Evolutionary conservation across 2,329 filamentous ascomycete genomes (phyloP).

Genomic region (Diaporthe sp.): DNA sequence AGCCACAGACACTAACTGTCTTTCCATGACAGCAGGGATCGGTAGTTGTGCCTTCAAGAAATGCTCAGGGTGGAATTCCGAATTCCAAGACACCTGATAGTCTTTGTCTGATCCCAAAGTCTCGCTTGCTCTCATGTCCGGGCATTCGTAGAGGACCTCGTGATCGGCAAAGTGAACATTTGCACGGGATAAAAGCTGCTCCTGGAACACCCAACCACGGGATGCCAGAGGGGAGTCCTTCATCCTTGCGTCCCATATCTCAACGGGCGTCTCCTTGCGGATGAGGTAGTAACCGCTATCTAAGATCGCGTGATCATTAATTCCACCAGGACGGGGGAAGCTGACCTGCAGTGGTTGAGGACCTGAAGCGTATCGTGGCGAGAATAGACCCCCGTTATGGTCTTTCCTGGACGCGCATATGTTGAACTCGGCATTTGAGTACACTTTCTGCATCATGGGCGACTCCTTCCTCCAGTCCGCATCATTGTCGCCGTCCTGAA

Average conservation of each 20-base stretch:
- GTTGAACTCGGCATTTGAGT: neutral
- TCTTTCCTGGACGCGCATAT: slow-evolving; percentile 1
- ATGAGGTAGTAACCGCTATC: neutral
- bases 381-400: neutral
- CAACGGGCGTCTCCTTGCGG: neutral
- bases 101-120: neutral
- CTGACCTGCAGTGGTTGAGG: neutral
- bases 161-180: neutral
- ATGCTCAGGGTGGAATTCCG: no score
- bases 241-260: accelerated
- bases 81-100: neutral
- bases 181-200: slow-evolving; percentile 10
- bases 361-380: neutral
- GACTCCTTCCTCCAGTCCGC: neutral
- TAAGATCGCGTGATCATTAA: no score
- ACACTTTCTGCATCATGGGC: neutral
- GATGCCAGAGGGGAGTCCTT: neutral
- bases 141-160: slow-evolving; percentile 9
- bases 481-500: neutral
- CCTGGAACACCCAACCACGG: slow-evolving; percentile 5
- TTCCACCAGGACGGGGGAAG: neutral
- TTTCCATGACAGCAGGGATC: neutral
- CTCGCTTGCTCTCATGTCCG: slow-evolving; percentile 1
- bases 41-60: neutral
- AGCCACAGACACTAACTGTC: neutral